These are phyloP conservation scores for Silene latifolia DNA, from an alignment of 148 eudicot species.

Conservation along the genomic window DNA sequence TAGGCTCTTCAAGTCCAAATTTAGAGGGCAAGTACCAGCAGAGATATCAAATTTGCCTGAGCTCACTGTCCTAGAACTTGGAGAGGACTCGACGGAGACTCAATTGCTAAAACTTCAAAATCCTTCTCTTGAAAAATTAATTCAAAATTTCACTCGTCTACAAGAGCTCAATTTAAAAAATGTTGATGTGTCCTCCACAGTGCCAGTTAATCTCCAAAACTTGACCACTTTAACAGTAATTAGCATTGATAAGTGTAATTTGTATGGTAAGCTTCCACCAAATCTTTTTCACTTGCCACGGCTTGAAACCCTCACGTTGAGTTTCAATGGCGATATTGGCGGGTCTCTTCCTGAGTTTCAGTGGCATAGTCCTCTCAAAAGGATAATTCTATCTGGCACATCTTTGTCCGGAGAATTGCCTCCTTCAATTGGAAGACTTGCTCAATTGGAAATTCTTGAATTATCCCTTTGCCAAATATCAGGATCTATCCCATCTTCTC, in stretches of 20 bases:
- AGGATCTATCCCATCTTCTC: conserved; percentile 19
- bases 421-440: conserved; percentile 26
- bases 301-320: conserved; percentile 17
- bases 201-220: conserved; percentile 21
- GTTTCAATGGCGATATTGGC: conserved; percentile 9
- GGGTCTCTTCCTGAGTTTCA: conserved; percentile 32
- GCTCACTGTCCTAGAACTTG: conserved; percentile 21
- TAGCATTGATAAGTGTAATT: neutral
- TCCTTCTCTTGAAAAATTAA: conserved; percentile 2
- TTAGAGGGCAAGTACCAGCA: conserved; percentile 29
- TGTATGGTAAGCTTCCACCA: conserved; percentile 26
- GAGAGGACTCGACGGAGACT: neutral
- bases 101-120: conserved; percentile 9
- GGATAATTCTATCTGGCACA: neutral
- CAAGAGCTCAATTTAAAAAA: neutral
- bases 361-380: conserved; percentile 1
- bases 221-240: conserved; percentile 12
- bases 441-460: conserved; percentile 7
- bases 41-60: conserved; percentile 19
- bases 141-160: conserved; percentile 25
- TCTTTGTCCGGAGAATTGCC: conserved; percentile 26
- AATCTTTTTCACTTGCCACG: conserved; percentile 28
- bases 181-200: conserved; percentile 23
- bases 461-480: conserved; percentile 6
- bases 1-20: conserved; percentile 22